These are phyloP conservation scores for Fragaria nilgerrensis DNA, from an alignment of 306 rosid species.

Conservation along the genomic window DNA sequence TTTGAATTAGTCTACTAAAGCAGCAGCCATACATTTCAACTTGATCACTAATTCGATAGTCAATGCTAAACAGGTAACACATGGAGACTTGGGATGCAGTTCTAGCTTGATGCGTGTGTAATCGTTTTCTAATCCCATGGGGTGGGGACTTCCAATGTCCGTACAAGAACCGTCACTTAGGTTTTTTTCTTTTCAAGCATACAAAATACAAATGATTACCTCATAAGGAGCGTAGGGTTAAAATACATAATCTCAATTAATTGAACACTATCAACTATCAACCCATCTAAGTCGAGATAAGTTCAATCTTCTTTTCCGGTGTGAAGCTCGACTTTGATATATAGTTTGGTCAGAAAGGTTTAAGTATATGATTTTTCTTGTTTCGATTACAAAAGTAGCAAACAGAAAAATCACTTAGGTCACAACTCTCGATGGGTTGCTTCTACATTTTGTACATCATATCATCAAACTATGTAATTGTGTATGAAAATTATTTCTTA, in stretches of 20 bases:
- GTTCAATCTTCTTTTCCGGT: not conserved
- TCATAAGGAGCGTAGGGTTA: not conserved
- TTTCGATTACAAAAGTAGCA: too few species aligned
- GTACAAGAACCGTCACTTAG: not conserved
- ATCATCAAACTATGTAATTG: too few species aligned
- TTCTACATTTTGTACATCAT: too few species aligned
- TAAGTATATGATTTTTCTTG: too few species aligned
- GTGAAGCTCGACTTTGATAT: too few species aligned
- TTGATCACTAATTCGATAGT: not conserved
- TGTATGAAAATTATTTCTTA: too few species aligned
- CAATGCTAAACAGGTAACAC: not conserved
- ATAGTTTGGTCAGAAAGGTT: not conserved
- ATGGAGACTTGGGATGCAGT: not conserved
- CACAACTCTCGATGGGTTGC: not conserved
- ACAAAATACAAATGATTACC: not conserved
- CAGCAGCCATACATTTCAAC: not conserved
- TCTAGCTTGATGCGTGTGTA: not conserved
- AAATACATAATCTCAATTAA: too few species aligned
- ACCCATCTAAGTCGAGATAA: too few species aligned
- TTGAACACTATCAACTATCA: too few species aligned
- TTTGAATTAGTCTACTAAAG: constrained; percentile 14
- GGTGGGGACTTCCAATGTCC: not conserved
- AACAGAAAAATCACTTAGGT: not conserved
- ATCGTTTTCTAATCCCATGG: not conserved
- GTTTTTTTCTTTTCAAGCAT: not conserved